Evolutionary conservation across 1,139 yeast genomes (phyloP).

Genomic region (Yamadazyma buinensis): DNA sequence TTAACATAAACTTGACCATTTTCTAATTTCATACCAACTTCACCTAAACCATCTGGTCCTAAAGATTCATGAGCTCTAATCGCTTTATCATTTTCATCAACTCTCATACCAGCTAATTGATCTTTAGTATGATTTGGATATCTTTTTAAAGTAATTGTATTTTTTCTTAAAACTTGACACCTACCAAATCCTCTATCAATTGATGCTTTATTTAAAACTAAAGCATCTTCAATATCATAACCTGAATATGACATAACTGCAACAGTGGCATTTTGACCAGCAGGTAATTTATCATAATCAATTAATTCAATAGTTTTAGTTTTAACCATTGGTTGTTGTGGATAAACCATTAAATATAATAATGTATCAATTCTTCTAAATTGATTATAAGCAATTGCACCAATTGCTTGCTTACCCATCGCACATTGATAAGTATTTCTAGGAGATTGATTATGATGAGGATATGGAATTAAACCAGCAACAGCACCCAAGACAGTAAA

Average conservation of each 20-base stretch:
- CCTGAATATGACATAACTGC: constrained; percentile 99
- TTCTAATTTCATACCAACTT: constrained; percentile 86
- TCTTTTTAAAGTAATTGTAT: constrained; percentile 82
- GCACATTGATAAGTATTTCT: constrained; percentile 99
- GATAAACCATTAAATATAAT: constrained; percentile 92
- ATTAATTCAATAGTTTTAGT: constrained; percentile 95
- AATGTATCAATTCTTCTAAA: constrained; percentile 93
- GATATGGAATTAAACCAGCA: constrained; percentile 98
- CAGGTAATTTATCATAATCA: constrained; percentile 93
- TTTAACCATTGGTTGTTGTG: constrained; percentile 99
- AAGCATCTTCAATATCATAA: constrained; percentile 98
- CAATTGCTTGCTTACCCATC: constrained; percentile 99
- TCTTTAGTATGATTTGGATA: constrained; percentile 94
- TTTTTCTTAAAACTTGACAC: constrained; percentile 94
- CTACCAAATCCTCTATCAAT: constrained; percentile 97
- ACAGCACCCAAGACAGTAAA: constrained; percentile 97
- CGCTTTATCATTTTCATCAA: constrained; percentile 74
- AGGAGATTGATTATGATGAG: constrained; percentile 98
- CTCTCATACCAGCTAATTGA: constrained; percentile 86
- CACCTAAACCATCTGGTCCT: constrained; percentile 96
- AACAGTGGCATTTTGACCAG: constrained; percentile 98
- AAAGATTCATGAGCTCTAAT: constrained; percentile 81
- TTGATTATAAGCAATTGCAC: constrained; percentile 97
- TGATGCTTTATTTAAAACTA: constrained; percentile 87
- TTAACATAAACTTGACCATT: constrained; percentile 94